phyloP scores from a whole-genome alignment of 2,329 filamentous ascomycete species.

The Bipolaris bicolor region DNA sequence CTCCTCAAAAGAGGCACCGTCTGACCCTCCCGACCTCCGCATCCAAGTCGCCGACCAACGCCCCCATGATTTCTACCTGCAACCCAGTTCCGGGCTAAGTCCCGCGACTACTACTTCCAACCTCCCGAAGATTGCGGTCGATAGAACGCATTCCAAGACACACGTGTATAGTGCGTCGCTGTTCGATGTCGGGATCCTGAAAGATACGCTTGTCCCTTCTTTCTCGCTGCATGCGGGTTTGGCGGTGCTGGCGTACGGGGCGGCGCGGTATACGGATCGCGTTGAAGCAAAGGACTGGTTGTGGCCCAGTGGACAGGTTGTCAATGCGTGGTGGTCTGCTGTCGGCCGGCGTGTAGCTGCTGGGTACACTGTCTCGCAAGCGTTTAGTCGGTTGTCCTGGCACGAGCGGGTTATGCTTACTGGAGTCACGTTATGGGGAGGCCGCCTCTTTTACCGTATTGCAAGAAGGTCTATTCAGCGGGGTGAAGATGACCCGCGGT shows the following conservation, averaged over 20 bases:
- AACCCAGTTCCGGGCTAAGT: conserved; percentile 29
- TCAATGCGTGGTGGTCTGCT: conserved; percentile 67
- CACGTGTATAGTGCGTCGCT: conserved; percentile 41
- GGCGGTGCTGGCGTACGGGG: conserved; percentile 59
- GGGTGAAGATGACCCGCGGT: conserved; percentile 63
- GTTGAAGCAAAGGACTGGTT: conserved; percentile 67
- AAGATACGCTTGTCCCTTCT: conserved; percentile 61
- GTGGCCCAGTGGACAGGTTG: conserved; percentile 62
- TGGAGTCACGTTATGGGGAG: conserved; percentile 64
- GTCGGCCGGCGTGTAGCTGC: conserved; percentile 59
- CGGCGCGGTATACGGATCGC: conserved; percentile 59
- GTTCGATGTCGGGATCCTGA: conserved; percentile 58
- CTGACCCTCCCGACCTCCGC: conserved; percentile 37
- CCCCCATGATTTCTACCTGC: conserved; percentile 43
- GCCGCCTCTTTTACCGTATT: conserved; percentile 62
- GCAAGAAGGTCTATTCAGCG: conserved; percentile 57
- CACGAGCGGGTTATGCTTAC: conserved; percentile 62
- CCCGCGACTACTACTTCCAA: conserved; percentile 7
- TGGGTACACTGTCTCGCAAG: conserved; percentile 54
- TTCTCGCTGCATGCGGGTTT: conserved; percentile 61
- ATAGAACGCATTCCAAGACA: conserved; percentile 41
- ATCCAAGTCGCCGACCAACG: conserved; percentile 40
- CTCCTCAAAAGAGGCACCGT: conserved; percentile 23
- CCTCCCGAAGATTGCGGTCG: conserved; percentile 22
- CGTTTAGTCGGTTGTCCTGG: conserved; percentile 58